Evolutionary conservation across 768 basidiomycete species (phyloP), one percentile per base, ranked within the genome.

Genomic region (Tylopilus felleus): DNA sequence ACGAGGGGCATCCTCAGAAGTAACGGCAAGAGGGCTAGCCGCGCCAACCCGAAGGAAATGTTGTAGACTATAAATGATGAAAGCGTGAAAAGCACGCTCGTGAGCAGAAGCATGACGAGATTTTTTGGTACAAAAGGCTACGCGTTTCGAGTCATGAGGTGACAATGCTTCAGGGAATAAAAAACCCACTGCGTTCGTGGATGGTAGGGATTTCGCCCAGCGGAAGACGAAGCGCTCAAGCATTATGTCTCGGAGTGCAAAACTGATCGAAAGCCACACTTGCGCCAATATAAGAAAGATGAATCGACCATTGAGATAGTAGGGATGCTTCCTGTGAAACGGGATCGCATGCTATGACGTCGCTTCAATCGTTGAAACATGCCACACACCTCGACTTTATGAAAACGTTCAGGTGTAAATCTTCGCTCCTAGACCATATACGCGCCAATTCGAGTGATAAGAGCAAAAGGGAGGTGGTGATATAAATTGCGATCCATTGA

Each of bases 281-380:
- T 90, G 88, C 0, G 81, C 76, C 44, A 80, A 58, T 23, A 81
- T 49, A 17, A 88, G 65, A 63, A 86, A 87, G 8, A 90, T 57
- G 6, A 88, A 70, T 17, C 81, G 80, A 1, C 86, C 86, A 49
- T 89, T 89, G 21, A 90, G 74, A 61, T 88, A 84, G 58, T 82
- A 80, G 0, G 86, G 87, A 55, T 90, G 86, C 69, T 86, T 89
- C 62, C 87, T 89, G 56, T 42, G n/a, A 4, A 36, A 39, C 21
- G 0, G n/a, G 4, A 35, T 41, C 47, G 12, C 39, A 10, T 22
- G 39, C 5, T 9, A 53, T 41, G 1, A 23, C 12, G 36, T 19
- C n/a, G n/a, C n/a, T n/a, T 19, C 7, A 12, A 19, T 14, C 6
- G 1, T 17, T 7, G 16, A 5, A 16, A n/a, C 7, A 22, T 4